phyloP scores from a whole-genome alignment of 768 basidiomycete genomes.

The Botryobasidium botryosum region DNA sequence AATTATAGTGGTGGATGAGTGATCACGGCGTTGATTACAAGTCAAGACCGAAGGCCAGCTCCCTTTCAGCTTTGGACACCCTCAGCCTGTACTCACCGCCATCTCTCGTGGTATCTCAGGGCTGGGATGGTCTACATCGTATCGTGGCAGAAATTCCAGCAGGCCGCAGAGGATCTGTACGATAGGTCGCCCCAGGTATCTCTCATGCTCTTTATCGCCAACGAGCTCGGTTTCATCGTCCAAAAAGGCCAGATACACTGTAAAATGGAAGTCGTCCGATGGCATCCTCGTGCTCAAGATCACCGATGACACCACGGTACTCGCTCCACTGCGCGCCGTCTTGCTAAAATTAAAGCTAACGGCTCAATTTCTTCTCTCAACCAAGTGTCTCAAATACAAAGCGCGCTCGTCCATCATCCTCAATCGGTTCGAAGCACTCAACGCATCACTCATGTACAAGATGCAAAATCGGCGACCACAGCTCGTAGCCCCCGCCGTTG shows the following conservation, averaged over 20 bases:
- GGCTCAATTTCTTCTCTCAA: neutral
- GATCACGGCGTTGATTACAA: too few relatives aligned
- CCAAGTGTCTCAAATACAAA: slow-evolving; percentile 92
- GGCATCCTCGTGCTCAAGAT: slow-evolving; percentile 86
- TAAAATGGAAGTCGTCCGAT: slow-evolving; percentile 79
- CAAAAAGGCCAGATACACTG: slow-evolving; percentile 65
- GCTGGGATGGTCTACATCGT: slow-evolving; percentile 71
- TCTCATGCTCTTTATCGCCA: too few relatives aligned
- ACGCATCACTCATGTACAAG: slow-evolving; percentile 68
- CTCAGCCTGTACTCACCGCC: too few relatives aligned
- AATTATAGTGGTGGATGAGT: too few relatives aligned
- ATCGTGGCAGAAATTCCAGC: slow-evolving; percentile 80
- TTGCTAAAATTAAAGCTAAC: neutral
- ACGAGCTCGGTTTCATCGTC: slow-evolving; percentile 1
- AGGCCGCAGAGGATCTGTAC: slow-evolving; percentile 79
- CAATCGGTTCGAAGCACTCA: slow-evolving; percentile 89
- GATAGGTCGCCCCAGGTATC: slow-evolving; percentile 34
- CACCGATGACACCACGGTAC: slow-evolving; percentile 78
- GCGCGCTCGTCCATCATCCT: slow-evolving; percentile 88
- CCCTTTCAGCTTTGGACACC: too few relatives aligned
- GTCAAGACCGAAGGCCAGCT: too few relatives aligned
- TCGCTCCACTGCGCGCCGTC: too few relatives aligned
- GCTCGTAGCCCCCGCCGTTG: neutral
- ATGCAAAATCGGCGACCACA: slow-evolving; percentile 49
- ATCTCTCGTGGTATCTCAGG: too few relatives aligned